Conservation (phyloP, 2,329 filamentous ascomycete species). For the Stagonosporopsis chrysanthemi region DNA sequence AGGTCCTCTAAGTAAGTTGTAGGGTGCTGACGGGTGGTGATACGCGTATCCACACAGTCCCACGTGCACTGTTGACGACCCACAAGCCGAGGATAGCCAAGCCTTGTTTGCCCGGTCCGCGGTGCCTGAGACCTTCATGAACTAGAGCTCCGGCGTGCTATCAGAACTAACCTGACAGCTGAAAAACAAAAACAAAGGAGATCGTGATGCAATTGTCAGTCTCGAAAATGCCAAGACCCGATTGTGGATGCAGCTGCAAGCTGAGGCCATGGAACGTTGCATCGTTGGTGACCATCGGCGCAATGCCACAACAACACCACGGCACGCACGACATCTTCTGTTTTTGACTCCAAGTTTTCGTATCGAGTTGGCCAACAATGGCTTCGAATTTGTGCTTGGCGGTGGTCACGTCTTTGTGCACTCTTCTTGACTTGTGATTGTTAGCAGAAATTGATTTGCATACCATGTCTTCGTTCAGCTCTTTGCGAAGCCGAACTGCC, state of each 20-base stretch:
- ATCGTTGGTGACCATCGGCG: constrained; percentile 38
- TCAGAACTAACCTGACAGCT: not conserved
- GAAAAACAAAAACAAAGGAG: not conserved
- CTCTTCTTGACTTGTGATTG: not conserved
- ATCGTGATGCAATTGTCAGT: not conserved
- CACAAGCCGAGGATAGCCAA: constrained; percentile 14
- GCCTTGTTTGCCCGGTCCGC: constrained; percentile 7
- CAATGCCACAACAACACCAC: constrained; percentile 24
- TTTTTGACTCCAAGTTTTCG: constrained; percentile 1
- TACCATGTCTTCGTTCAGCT: not conserved
- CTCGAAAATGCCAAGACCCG: constrained; percentile 7
- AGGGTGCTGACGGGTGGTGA: constrained; percentile 2
- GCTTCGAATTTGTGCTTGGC: not conserved
- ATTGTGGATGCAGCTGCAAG: constrained; percentile 14
- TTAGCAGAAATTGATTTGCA: not conserved
- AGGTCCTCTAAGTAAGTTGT: constrained; percentile 1
- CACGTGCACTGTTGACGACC: constrained; percentile 1
- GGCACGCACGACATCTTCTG: constrained; percentile 12
- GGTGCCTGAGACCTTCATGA: not conserved
- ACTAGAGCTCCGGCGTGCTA: not conserved
- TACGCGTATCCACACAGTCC: constrained; percentile 9
- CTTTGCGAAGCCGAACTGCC: not conserved
- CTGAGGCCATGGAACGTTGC: constrained; percentile 33
- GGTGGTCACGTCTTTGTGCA: not conserved
- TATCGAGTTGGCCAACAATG: not conserved